These are phyloP conservation scores for Biscutella auriculata DNA, from an alignment of 441 rosid genomes.

Conservation along the genomic window DNA sequence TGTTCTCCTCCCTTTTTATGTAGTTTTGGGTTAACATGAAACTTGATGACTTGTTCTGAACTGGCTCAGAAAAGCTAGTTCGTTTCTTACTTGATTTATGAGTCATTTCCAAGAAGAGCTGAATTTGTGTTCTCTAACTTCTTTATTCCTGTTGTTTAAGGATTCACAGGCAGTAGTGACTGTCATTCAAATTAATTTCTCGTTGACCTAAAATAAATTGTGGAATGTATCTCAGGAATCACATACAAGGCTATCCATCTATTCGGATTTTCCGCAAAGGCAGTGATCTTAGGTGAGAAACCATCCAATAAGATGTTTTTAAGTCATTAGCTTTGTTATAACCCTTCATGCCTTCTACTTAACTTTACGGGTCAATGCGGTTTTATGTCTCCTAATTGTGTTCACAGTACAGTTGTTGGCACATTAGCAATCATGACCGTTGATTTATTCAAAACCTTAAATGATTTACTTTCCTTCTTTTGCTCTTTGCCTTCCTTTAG, in stretches of 20 bases:
- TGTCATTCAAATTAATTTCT: background rate
- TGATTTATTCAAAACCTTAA: background rate
- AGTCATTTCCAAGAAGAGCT: background rate
- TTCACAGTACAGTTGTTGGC: slow-evolving; percentile 5
- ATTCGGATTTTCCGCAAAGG: slow-evolving; percentile 96
- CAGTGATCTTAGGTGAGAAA: slow-evolving; percentile 65
- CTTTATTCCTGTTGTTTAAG: background rate
- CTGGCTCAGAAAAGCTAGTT: background rate
- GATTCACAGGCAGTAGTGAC: background rate
- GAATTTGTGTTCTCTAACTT: background rate
- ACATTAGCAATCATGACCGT: background rate
- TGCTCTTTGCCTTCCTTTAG: background rate
- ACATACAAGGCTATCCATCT: slow-evolving; percentile 95
- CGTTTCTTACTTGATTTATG: slow-evolving; percentile 2
- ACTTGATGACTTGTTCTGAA: slow-evolving; percentile 6
- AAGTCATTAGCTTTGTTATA: background rate
- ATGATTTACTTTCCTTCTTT: background rate
- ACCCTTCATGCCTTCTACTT: background rate
- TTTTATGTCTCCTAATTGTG: background rate
- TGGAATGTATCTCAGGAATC: slow-evolving; percentile 49
- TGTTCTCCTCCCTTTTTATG: slow-evolving; percentile 4
- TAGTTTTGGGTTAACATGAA: slow-evolving; percentile 5
- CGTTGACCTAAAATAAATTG: background rate
- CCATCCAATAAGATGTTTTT: background rate
- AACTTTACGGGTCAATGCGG: background rate